Percentiles rank a stretch among this genome's conserved stretches.
These are phyloP conservation scores for Mycena floridula DNA, from an alignment of 768 basidiomycete species.

Conservation along the genomic window DNA sequence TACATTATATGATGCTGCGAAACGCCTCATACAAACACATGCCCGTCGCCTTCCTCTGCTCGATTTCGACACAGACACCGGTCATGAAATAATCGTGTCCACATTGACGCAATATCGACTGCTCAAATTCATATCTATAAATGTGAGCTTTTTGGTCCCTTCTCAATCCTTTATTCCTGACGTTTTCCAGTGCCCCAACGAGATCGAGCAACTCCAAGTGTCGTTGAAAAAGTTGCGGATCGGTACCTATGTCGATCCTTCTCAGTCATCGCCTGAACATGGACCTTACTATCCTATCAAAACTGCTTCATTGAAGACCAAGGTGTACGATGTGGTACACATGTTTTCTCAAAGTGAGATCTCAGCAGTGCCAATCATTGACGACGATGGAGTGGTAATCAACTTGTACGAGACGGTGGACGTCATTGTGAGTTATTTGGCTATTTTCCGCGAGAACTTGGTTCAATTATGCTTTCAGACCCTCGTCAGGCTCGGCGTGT, in stretches of 20 bases:
- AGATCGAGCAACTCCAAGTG: slow-evolving; percentile 75
- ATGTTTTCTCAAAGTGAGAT: slow-evolving; percentile 96
- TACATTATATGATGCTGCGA: slow-evolving; percentile 86
- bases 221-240: slow-evolving; percentile 84
- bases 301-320: slow-evolving; percentile 84
- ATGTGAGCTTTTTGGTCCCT: slow-evolving; percentile 40
- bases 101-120: slow-evolving; percentile 97
- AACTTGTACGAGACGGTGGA: slow-evolving; percentile 99
- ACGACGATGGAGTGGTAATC: slow-evolving; percentile 87
- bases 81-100: slow-evolving; percentile 91
- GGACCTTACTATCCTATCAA: slow-evolving; percentile 85
- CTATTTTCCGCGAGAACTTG: background rate
- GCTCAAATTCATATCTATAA: slow-evolving; percentile 97
- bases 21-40: slow-evolving; percentile 88
- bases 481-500: slow-evolving; percentile 88
- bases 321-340: slow-evolving; percentile 97
- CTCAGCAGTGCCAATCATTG: slow-evolving; percentile 94
- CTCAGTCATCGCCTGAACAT: slow-evolving; percentile 36
- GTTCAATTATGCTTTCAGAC: slow-evolving; percentile 47
- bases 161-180: slow-evolving; percentile 8
- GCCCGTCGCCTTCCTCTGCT: slow-evolving; percentile 92
- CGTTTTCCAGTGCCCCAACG: slow-evolving; percentile 65
- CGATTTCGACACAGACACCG: slow-evolving; percentile 88
- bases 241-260: slow-evolving; percentile 80
- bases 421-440: slow-evolving; percentile 73